Percentiles rank a stretch among this genome's conserved stretches.
phyloP scores from a whole-genome alignment of 116 monocot species.

The Zostera marina region DNA sequence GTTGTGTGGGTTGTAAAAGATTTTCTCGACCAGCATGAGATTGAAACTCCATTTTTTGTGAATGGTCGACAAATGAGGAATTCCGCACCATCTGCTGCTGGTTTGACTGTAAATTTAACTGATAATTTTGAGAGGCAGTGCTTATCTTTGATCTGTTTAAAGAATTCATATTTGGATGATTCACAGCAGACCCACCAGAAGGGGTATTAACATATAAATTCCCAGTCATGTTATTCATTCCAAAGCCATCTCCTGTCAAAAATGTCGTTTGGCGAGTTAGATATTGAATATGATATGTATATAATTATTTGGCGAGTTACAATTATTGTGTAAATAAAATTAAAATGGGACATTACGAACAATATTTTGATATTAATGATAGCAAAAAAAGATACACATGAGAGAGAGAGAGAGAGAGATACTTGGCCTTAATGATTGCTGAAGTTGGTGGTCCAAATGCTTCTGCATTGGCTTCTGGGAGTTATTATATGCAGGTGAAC shows the following conservation, averaged over 20 bases:
- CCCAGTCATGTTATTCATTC: constrained; percentile 21
- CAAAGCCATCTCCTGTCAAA: constrained; percentile 35
- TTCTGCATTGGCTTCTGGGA: constrained; percentile 30
- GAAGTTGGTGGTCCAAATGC: constrained; percentile 36
- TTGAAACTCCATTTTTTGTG: constrained; percentile 56
- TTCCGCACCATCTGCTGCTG: constrained; percentile 20
- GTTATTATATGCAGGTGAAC: constrained; percentile 20
- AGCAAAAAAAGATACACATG: not conserved
- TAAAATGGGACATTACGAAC: no score
- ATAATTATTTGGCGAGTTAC: constrained; percentile 16
- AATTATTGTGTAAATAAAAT: not conserved
- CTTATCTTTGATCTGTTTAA: constrained; percentile 35
- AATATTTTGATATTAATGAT: not conserved
- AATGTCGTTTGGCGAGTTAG: constrained; percentile 24
- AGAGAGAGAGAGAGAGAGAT: constrained; percentile 9
- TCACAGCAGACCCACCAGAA: constrained; percentile 25
- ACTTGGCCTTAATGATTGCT: constrained; percentile 35
- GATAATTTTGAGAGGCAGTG: constrained; percentile 18
- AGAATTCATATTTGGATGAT: constrained; percentile 30
- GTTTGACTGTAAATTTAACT: constrained; percentile 31
- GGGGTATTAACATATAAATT: constrained; percentile 28
- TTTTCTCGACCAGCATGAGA: constrained; percentile 28
- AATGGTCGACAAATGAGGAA: constrained; percentile 33
- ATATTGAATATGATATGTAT: not conserved
- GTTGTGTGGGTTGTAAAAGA: constrained; percentile 28